Evolutionary conservation across 805 yeast genomes (phyloP), one percentile per base, ranked within the genome.

Genomic region (Wickerhamiella cacticola): DNA sequence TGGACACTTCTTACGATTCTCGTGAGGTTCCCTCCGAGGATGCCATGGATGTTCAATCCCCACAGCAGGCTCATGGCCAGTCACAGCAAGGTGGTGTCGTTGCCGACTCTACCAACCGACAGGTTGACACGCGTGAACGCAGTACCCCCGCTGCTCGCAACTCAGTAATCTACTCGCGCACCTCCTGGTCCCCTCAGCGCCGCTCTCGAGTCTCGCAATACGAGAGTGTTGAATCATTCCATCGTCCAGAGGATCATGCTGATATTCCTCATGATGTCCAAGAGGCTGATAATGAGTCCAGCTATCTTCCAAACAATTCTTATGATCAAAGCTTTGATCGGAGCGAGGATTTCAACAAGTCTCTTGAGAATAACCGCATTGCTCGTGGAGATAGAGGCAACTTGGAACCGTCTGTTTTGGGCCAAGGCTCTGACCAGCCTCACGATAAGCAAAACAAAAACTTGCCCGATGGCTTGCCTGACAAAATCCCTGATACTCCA

Each of bases 101-200:
- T 16, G 46, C 24, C 2, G 41, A 45, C 21, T 15, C 41, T 3
- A 31, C 39, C 13, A 31, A 39, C 13, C 29, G 34, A 8, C 46
- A 41, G 25, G 35, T 49, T 35, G 58, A 54, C 4, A 57, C 60
- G 3, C 52, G 52, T 39, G 59, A 55, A 8, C 48, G 50, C 21
- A 48, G 55, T 6, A 54, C 53, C 33, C 48, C 55, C 0, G 59
- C 59, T 3, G 59, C 61, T 1, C 55, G 61, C 22, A 55, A 56
- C 50, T 56, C 60, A 28, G 53, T 57, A 50, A 52, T 57, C 18
- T 53, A 50, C 33, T 55, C 55, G 40, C 59, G 61, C 19, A 25
- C 39, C 1, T 40, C 46, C 5, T 48, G 50, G 50, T 41, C 50
- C 5, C 50, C 50, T 4, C 50, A 42, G 8, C 40, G 47, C 12